phyloP scores from a whole-genome alignment of 768 basidiomycete genomes.

The Rhizopogon rudus region DNA sequence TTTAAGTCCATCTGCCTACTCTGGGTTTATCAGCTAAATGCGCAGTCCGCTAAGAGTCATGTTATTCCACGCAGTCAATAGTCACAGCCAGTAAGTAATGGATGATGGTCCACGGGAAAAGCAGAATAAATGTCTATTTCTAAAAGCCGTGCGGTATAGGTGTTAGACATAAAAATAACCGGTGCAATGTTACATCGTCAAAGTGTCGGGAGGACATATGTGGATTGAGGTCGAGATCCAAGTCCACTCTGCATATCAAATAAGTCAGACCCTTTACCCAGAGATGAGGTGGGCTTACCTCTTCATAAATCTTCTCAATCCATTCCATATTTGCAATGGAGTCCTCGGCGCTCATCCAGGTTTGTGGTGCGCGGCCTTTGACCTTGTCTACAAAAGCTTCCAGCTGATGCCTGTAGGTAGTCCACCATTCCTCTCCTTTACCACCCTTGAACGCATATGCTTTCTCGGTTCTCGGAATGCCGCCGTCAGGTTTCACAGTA shows the following conservation, averaged over 20 bases:
- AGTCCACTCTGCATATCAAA: constrained; percentile 22
- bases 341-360: constrained; percentile 52
- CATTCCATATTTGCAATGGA: constrained; percentile 51
- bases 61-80: too few species aligned
- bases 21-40: too few species aligned
- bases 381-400: constrained; percentile 62
- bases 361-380: constrained; percentile 43
- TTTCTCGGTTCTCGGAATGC: constrained; percentile 35
- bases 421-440: constrained; percentile 56
- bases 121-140: neutral
- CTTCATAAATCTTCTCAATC: constrained; percentile 54
- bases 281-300: constrained; percentile 27
- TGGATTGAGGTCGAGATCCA: constrained; percentile 29
- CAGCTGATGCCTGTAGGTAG: constrained; percentile 49
- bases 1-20: too few species aligned
- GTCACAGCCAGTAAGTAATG: too few species aligned
- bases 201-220: constrained; percentile 16
- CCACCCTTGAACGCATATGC: constrained; percentile 33
- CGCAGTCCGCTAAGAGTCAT: too few species aligned
- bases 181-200: neutral
- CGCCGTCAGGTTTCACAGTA: constrained; percentile 31
- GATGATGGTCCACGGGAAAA: too few species aligned
- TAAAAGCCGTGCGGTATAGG: neutral
- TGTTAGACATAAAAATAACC: neutral
- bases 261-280: neutral